phyloP scores from a whole-genome alignment of 2,329 filamentous ascomycete species.

The Knoxdaviesia capensis region DNA sequence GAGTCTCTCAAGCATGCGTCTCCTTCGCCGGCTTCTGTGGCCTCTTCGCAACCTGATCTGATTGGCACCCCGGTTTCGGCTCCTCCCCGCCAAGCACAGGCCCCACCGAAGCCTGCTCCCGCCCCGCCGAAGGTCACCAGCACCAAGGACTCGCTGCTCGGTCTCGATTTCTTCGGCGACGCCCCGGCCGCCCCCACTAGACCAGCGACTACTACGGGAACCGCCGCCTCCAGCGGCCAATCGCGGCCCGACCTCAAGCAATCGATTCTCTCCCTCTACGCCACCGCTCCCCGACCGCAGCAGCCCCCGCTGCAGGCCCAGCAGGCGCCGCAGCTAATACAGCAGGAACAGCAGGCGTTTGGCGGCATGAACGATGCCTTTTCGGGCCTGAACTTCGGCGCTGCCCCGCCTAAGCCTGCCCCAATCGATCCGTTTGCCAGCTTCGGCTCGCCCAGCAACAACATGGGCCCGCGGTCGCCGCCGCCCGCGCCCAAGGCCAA shows the following conservation, averaged over 20 bases:
- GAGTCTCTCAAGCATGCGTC: constrained; percentile 41
- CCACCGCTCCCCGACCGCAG: constrained; percentile 58
- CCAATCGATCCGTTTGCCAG: constrained; percentile 37
- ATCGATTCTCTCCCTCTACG: constrained; percentile 89
- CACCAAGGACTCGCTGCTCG: constrained; percentile 74
- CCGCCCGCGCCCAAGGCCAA: constrained; percentile 15
- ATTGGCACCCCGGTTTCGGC: constrained; percentile 53
- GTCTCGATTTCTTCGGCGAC: constrained; percentile 78
- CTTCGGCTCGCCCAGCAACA: constrained; percentile 21
- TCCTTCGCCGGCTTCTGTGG: constrained; percentile 6
- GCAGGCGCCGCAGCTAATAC: constrained; percentile 32
- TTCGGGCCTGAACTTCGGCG: constrained; percentile 21
- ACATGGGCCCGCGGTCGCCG: constrained; percentile 7
- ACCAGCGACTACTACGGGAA: constrained; percentile 61
- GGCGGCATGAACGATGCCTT: constrained; percentile 64
- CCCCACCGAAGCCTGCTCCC: constrained; percentile 28
- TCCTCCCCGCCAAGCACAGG: too few species aligned
- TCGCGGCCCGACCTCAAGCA: constrained; percentile 90
- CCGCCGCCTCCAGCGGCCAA: constrained; percentile 36
- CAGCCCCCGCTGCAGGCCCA: constrained; percentile 24
- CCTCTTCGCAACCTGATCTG: constrained; percentile 47
- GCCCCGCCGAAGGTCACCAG: constrained; percentile 48
- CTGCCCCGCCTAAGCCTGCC: constrained; percentile 19
- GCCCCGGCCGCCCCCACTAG: constrained; percentile 41
- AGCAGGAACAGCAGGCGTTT: constrained; percentile 26